phyloP scores from a whole-genome alignment of 225 moss, liverwort and hornwort genomes.

The Rhytidiadelphus loreus region DNA sequence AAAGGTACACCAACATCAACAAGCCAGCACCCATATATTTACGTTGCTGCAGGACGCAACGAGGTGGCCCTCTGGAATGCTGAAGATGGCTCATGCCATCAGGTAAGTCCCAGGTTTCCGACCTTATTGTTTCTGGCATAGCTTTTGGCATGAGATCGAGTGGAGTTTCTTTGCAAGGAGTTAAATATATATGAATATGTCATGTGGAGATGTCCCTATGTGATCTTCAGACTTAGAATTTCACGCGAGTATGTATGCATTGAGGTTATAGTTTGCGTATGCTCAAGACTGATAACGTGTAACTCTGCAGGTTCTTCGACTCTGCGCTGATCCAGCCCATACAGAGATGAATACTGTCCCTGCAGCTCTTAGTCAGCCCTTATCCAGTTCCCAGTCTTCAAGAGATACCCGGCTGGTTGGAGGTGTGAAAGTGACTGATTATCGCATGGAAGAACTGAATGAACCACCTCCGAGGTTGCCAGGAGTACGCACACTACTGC shows the following conservation, averaged over 20 bases:
- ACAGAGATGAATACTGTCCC: constrained; percentile 50
- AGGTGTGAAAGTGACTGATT: constrained; percentile 50
- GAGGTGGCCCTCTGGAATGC: constrained; percentile 96
- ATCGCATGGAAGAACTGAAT: constrained; percentile 79
- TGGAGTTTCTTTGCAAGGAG: not conserved
- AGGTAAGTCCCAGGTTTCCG: constrained; percentile 34
- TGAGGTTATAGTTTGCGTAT: not conserved
- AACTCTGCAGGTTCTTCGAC: constrained; percentile 62
- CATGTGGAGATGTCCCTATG: not conserved
- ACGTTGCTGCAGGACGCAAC: constrained; percentile 91
- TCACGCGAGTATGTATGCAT: not conserved
- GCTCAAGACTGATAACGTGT: not conserved
- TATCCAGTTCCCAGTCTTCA: constrained; percentile 37
- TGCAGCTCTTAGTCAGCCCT: constrained; percentile 57
- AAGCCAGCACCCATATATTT: constrained; percentile 72
- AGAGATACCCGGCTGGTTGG: constrained; percentile 23
- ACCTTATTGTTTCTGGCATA: not conserved
- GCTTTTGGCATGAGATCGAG: not conserved
- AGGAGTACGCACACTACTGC: constrained; percentile 84
- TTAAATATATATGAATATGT: not conserved
- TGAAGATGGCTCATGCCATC: constrained; percentile 89
- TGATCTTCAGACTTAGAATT: not conserved
- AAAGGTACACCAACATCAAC: constrained; percentile 33
- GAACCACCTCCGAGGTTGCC: constrained; percentile 89
- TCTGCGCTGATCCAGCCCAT: constrained; percentile 49